These are phyloP conservation scores for Globisporangium irregulare DNA, from an alignment of 352 stramenopile species.

Conservation along the genomic window DNA sequence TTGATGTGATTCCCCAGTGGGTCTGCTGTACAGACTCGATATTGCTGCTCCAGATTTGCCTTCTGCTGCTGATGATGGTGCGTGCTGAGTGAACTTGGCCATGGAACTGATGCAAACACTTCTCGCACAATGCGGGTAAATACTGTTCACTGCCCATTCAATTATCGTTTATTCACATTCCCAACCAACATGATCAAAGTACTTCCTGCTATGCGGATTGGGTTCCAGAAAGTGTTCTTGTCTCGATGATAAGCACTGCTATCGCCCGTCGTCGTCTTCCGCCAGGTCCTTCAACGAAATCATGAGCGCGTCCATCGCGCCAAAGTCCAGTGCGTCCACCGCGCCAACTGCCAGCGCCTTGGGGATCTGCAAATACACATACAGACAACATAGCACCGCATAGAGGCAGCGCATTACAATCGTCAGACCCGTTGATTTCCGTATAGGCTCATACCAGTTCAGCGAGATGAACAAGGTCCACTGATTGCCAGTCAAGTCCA, in stretches of 20 bases:
- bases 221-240: background rate
- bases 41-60: background rate
- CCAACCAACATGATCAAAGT: background rate
- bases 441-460: background rate
- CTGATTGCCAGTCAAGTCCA: background rate
- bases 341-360: slow-evolving; percentile 33
- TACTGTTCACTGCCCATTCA: background rate
- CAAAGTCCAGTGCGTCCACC: slow-evolving; percentile 32
- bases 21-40: background rate
- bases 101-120: background rate
- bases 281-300: slow-evolving; percentile 35
- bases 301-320: slow-evolving; percentile 41
- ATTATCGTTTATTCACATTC: background rate
- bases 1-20: background rate
- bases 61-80: background rate
- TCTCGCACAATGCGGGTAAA: background rate
- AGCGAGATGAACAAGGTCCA: background rate
- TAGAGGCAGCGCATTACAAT: background rate
- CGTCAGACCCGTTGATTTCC: background rate
- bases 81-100: background rate
- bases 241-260: slow-evolving; percentile 22
- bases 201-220: background rate
- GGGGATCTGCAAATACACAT: slow-evolving; percentile 30
- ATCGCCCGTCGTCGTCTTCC: slow-evolving; percentile 77
- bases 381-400: slow-evolving; percentile 5